Percentiles rank a stretch among this genome's conserved stretches.
Conservation (phyloP, 257 asterid genomes). For the Scutellaria barbata region DNA sequence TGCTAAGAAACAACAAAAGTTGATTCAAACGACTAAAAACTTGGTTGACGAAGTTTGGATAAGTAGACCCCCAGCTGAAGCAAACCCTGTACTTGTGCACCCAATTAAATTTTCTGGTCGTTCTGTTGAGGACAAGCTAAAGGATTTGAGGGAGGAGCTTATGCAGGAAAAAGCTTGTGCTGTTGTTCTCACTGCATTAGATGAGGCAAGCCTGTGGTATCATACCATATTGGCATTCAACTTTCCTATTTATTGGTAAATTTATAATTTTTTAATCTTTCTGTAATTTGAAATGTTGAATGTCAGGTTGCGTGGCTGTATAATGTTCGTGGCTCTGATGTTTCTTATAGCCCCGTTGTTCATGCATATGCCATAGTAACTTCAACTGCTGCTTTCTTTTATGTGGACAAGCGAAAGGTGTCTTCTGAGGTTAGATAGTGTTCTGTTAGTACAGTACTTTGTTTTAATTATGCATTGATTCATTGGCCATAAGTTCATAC, state of each 20-base stretch:
- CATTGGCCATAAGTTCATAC: constrained; percentile 27
- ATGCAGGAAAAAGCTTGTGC: constrained; percentile 68
- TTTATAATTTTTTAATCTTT: constrained; percentile 9
- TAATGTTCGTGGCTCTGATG: constrained; percentile 93
- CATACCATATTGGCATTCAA: constrained; percentile 15
- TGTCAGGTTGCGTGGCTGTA: constrained; percentile 93
- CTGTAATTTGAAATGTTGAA: constrained; percentile 28
- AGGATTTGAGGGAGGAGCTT: constrained; percentile 80
- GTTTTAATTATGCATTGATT: constrained; percentile 24
- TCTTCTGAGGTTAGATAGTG: constrained; percentile 73
- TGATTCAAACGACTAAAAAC: constrained; percentile 68
- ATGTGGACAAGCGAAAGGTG: constrained; percentile 80
- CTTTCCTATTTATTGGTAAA: constrained; percentile 17
- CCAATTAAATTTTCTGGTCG: constrained; percentile 81
- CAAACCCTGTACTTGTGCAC: constrained; percentile 73
- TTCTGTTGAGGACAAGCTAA: constrained; percentile 79
- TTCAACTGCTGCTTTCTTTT: constrained; percentile 69
- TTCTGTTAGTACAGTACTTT: constrained; percentile 18
- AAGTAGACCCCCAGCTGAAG: constrained; percentile 69
- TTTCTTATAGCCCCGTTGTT: constrained; percentile 80
- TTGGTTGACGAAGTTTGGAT: constrained; percentile 95
- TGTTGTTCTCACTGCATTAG: constrained; percentile 75
- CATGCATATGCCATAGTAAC: constrained; percentile 94
- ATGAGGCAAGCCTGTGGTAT: constrained; percentile 63
- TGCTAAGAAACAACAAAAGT: constrained; percentile 73